Conservation (phyloP, 2,329 filamentous ascomycete species). For the Thermomyces lanuginosus region DNA sequence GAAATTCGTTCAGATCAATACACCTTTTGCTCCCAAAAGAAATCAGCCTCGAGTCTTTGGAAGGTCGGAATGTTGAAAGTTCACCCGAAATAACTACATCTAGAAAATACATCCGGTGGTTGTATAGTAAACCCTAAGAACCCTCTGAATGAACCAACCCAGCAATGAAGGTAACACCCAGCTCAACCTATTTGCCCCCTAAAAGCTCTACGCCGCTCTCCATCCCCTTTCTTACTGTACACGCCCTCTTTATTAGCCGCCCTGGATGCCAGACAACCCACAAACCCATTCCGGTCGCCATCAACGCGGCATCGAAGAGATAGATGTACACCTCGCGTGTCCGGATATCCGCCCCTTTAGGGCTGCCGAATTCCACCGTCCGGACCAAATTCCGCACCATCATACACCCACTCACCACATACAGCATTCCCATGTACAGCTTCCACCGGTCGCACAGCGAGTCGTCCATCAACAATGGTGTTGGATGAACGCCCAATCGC, state of each 20-base stretch:
- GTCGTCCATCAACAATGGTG: neutral
- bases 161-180: too few relatives aligned
- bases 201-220: too few relatives aligned
- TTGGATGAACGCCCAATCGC: neutral
- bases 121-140: too few relatives aligned
- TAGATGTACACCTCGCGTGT: constrained; percentile 16
- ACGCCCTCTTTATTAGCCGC: neutral
- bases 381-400: constrained; percentile 16
- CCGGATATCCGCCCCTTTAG: constrained; percentile 7
- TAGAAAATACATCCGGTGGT: too few relatives aligned
- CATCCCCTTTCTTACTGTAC: too few relatives aligned
- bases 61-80: too few relatives aligned
- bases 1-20: too few relatives aligned
- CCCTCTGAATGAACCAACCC: too few relatives aligned
- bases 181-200: too few relatives aligned
- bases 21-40: too few relatives aligned
- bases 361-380: constrained; percentile 14
- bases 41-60: too few relatives aligned
- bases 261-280: constrained; percentile 8
- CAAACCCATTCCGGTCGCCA: constrained; percentile 11
- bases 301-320: constrained; percentile 17
- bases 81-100: too few relatives aligned
- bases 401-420: constrained; percentile 12
- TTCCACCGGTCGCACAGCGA: constrained; percentile 10
- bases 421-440: constrained; percentile 14